Evolutionary conservation across 768 basidiomycete genomes (phyloP).

Genomic region (Russula virescens): DNA sequence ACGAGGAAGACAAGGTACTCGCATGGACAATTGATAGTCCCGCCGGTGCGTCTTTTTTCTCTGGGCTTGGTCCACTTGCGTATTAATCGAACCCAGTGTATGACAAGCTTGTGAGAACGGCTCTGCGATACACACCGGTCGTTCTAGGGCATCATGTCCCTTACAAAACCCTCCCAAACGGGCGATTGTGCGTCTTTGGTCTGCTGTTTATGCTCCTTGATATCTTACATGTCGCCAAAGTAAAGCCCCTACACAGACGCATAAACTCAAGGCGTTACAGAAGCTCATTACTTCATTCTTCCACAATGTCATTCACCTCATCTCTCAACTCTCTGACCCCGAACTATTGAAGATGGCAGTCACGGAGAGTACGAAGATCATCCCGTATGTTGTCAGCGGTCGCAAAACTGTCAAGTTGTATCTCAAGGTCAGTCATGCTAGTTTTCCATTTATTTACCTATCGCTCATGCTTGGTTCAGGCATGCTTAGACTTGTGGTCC

Average conservation of each 20-base stretch:
- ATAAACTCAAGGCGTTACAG: conserved; percentile 78
- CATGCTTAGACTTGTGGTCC: conserved; percentile 81
- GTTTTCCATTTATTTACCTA: background rate
- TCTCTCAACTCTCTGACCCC: conserved; percentile 67
- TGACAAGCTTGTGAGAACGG: conserved; percentile 82
- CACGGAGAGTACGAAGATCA: conserved; percentile 78
- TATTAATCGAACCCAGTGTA: conserved; percentile 56
- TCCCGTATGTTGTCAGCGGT: conserved; percentile 83
- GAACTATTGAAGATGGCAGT: conserved; percentile 66
- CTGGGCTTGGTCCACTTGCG: background rate
- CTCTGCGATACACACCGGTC: conserved; percentile 86
- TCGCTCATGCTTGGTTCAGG: conserved; percentile 37
- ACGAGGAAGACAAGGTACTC: conserved; percentile 74
- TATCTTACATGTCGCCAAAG: conserved; percentile 36
- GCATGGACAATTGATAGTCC: conserved; percentile 85
- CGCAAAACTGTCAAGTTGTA: conserved; percentile 83
- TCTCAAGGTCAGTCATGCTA: conserved; percentile 57
- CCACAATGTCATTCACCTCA: conserved; percentile 74
- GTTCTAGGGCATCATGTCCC: conserved; percentile 84
- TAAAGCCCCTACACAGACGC: conserved; percentile 77
- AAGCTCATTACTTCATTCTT: conserved; percentile 88
- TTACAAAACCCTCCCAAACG: conserved; percentile 73
- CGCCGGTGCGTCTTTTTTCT: conserved; percentile 43
- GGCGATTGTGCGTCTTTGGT: conserved; percentile 66
- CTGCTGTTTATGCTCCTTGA: background rate